Base-by-base conservation (phyloP, 176 grass and related monocot species). In the Rhynchospora tenuis region DNA sequence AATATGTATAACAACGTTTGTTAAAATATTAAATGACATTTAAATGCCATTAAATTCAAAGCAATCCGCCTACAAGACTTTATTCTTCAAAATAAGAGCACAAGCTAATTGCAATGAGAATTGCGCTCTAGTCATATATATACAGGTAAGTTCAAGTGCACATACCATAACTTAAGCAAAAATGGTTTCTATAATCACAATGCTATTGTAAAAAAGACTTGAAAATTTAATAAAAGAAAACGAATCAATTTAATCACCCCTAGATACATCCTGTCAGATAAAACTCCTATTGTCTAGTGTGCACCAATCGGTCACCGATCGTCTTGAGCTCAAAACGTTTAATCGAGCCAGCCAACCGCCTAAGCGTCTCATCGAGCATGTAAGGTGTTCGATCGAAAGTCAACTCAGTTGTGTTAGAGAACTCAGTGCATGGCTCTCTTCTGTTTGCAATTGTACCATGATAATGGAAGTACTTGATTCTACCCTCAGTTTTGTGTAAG, bases 381-480 rank as follows among this genome's bases (percentile, higher is more conserved):
- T 92, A 97, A 0, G 90, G 90, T 76, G 76, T 86, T 56, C 90
- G 87, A 60, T 97, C 88, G 8, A 88, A 91, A 51, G 83, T 85
- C 76, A 92, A 44, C 26, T 47, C 82, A 38, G 64, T 86, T 7
- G 67, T 80, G 52, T 92, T 89, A 60, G 17, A 17, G 2, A 97
- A 90, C 43, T 88, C 51, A 26, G 55, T 55, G 83, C 92, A 92
- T 0, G 83, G 83, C 28, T 94, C 90, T 61, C 85, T 87, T 87
- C 91, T 56, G 81, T 89, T 52, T 8, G 89, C 93, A 79, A 94
- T 94, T 0, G 91, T 89, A 26, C 91, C 93, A 19, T 97, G 94
- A 79, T 97, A 97, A 48, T 97, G 94, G 59, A 92, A 97, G 80
- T 97, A 97, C 80, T 80, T 90, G 33, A 97, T 97, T 83, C 88